Conservation (phyloP, 495 filamentous ascomycete genomes). For the Lentithecium fluviatile region DNA sequence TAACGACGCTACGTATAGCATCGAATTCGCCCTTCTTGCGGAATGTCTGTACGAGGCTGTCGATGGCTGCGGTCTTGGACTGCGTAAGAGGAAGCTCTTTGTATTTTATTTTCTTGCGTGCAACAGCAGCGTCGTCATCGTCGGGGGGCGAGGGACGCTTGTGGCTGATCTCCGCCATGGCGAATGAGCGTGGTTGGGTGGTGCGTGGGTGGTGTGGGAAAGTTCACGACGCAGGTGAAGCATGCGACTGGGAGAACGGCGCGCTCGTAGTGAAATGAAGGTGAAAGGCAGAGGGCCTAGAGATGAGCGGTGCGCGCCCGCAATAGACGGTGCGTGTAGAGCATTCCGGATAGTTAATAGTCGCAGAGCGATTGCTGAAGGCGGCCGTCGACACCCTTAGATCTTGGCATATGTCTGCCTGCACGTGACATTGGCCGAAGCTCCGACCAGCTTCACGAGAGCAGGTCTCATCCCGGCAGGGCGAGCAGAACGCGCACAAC, state of each 20-base stretch:
- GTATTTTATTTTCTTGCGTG: slow-evolving; percentile 73
- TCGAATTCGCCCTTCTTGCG: slow-evolving; percentile 93
- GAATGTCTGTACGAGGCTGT: slow-evolving; percentile 73
- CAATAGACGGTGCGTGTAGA: too few relatives aligned
- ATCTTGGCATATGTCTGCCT: background rate
- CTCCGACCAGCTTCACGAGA: background rate
- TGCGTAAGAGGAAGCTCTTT: slow-evolving; percentile 77
- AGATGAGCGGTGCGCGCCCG: too few relatives aligned
- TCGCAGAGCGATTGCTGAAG: background rate
- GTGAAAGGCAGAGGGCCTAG: too few relatives aligned
- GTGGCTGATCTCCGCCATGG: slow-evolving; percentile 33
- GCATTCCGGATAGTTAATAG: background rate
- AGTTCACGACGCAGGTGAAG: slow-evolving; percentile 1
- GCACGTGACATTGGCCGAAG: background rate
- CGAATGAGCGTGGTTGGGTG: slow-evolving; percentile 1
- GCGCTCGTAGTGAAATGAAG: too few relatives aligned
- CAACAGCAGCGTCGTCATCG: slow-evolving; percentile 39
- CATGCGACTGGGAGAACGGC: background rate
- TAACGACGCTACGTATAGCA: slow-evolving; percentile 73
- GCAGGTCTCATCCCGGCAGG: slow-evolving; percentile 18
- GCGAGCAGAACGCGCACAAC: slow-evolving; percentile 24
- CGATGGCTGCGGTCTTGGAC: slow-evolving; percentile 70
- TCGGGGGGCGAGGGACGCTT: slow-evolving; percentile 20
- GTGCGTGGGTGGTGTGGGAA: background rate
- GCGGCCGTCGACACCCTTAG: too few relatives aligned